These are phyloP conservation scores for Conidiobolus incongruus DNA, from an alignment of 371 early-diverging fungal species.

Conservation along the genomic window DNA sequence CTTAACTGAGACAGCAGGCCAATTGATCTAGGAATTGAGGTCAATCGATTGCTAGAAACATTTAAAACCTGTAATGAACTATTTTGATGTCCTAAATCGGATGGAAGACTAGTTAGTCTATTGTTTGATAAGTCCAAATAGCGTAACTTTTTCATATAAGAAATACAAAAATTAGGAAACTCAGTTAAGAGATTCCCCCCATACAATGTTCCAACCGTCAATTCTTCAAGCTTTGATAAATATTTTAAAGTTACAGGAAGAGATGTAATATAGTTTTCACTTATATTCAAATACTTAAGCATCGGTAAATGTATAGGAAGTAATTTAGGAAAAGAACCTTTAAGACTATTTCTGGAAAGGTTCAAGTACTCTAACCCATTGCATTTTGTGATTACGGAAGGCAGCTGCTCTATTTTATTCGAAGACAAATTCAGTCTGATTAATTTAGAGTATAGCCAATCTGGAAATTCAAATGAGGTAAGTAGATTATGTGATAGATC, in stretches of 20 bases:
- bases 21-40: conserved; percentile 27
- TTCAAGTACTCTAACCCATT: conserved; percentile 24
- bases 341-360: conserved; percentile 23
- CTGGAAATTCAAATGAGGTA: no score
- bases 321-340: conserved; percentile 15
- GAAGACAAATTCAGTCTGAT: no score
- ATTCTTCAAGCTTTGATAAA: conserved; percentile 18
- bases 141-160: conserved; percentile 17
- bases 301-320: conserved; percentile 15
- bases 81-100: conserved; percentile 16
- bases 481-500: no score
- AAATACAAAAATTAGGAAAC: conserved; percentile 19
- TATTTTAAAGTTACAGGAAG: conserved; percentile 15
- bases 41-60: conserved; percentile 26
- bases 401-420: no score
- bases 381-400: no score
- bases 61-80: conserved; percentile 10
- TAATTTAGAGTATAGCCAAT: no score
- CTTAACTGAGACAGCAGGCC: conserved; percentile 15
- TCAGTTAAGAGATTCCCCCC: conserved; percentile 23
- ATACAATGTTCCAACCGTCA: conserved; percentile 30
- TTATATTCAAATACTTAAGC: conserved; percentile 19
- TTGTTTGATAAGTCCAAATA: conserved; percentile 31
- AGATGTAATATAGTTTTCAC: conserved; percentile 20
- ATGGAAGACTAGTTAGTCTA: conserved; percentile 17